Percentiles rank a stretch among this genome's conserved stretches.
Evolutionary conservation across 441 rosid genomes (phyloP).

Genomic region (Eutrema salsugineum): DNA sequence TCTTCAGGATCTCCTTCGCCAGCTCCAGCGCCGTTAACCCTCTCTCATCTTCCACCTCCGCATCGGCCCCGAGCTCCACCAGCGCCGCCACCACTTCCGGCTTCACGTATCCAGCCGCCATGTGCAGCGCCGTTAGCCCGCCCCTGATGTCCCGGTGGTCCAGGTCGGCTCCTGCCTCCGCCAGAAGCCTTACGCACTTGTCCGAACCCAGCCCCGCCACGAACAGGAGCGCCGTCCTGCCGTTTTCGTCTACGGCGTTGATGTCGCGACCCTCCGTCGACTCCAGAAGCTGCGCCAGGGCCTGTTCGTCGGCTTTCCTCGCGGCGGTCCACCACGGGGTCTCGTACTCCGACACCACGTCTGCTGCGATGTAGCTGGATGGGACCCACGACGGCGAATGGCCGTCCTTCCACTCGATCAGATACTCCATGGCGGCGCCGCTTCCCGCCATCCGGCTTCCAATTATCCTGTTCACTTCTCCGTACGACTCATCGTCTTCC

Average conservation of each 20-base stretch:
- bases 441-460: constrained; percentile 59
- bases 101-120: constrained; percentile 82
- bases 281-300: constrained; percentile 40
- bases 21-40: constrained; percentile 64
- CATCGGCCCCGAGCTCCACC: constrained; percentile 63
- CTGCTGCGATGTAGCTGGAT: constrained; percentile 65
- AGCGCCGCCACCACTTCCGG: constrained; percentile 63
- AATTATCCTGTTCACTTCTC: constrained; percentile 74
- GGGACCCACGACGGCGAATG: constrained; percentile 85
- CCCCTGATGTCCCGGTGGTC: constrained; percentile 62
- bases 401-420: constrained; percentile 89
- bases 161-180: constrained; percentile 69
- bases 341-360: constrained; percentile 85
- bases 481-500: constrained; percentile 60
- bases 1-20: constrained; percentile 59
- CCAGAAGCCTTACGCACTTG: constrained; percentile 54
- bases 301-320: constrained; percentile 71
- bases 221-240: constrained; percentile 76
- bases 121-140: constrained; percentile 83
- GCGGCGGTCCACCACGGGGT: constrained; percentile 95
- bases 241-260: constrained; percentile 69
- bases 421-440: constrained; percentile 66
- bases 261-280: constrained; percentile 55
- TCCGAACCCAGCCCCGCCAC: constrained; percentile 84
- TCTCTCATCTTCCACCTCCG: constrained; percentile 65